Base-by-base conservation (phyloP, 2,329 filamentous ascomycete genomes). In the Tolypocladium sp. region DNA sequence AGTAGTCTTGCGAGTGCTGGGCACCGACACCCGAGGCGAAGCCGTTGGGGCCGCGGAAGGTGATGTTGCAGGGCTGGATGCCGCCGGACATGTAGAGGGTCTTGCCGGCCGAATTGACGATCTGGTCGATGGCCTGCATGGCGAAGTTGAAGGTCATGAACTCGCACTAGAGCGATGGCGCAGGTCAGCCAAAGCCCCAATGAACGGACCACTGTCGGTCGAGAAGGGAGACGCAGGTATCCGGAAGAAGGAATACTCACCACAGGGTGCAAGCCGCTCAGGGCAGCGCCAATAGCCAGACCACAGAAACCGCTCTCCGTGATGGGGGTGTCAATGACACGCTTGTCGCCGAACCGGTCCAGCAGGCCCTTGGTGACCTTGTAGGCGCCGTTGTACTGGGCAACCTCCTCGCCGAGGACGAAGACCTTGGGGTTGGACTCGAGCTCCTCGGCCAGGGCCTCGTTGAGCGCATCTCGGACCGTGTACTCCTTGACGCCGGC, bases 111-210 rank as follows among this genome's bases (percentile, higher is more conserved):
- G 93, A 97, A 87, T 99, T 99, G 86, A 99, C 92, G 74, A 99
- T 91, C 77, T 99, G 94, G 76, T 99, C 94, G 77, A 99, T 99
- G 74, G 94, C 91, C 82, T 99, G 94, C 94, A 99, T 99, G 77
- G 94, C 93, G 75, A 97, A 97, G 86, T 99, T 99, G 87, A 96
- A 97, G 71, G 94, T 99, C 94, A 99, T 99, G 84, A 99, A 99
- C 82, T 99, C 94, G 85, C 90, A 94, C 91, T 94, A 66, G 10
- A 25, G 55, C 42, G 33, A 60, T 51, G 25, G 52, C 0, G 30
- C 30, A 22, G 5, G 49, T 53, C 49, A 53, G 49, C 30, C n/a
- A 17, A 52, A 3, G 12, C 10, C 27, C 27, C 2, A 7, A 15
- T 5, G 27, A 27, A 4, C 4, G 27, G 7, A 15, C 12, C 20